A percentile compares a stretch with the other conserved stretches of the same genome.
Conservation (phyloP, 257 asterid species). For the Solanum sejunctum region DNA sequence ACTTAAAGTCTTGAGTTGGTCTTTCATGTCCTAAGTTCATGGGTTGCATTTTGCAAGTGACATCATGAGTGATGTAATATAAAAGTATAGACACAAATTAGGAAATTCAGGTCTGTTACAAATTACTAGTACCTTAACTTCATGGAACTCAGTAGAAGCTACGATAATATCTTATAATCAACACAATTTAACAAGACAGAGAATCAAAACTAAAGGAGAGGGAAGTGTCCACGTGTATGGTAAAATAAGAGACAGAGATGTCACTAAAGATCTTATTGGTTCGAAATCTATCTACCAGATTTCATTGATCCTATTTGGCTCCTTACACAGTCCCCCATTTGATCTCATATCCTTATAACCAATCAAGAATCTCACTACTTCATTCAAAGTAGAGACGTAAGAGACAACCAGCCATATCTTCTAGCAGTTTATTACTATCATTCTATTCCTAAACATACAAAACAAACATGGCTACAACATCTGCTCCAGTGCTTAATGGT, state of each 20-base stretch:
- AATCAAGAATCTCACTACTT: not conserved
- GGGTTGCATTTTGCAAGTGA: not conserved
- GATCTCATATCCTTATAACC: constrained; percentile 10
- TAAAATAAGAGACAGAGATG: constrained; percentile 15
- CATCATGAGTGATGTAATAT: not conserved
- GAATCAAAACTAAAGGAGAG: constrained; percentile 15
- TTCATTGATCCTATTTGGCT: constrained; percentile 58
- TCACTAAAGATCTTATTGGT: constrained; percentile 33
- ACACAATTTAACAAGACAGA: not conserved
- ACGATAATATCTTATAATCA: not conserved
- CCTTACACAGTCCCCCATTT: constrained; percentile 10
- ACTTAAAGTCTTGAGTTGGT: not conserved
- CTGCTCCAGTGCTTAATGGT: constrained; percentile 79
- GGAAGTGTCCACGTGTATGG: constrained; percentile 23
- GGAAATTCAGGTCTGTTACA: not conserved
- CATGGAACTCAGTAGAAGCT: not conserved
- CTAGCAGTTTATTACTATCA: not conserved
- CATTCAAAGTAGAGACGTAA: constrained; percentile 6
- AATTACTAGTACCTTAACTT: not conserved
- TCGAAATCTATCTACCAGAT: constrained; percentile 39
- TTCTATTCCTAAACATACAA: not conserved
- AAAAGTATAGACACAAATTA: not conserved
- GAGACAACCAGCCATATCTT: not conserved
- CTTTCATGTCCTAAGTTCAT: not conserved
- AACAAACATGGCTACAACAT: constrained; percentile 65